Evolutionary conservation across 106 monocot species (phyloP), one percentile per base, ranked within the genome.

Genomic region (Posidonia australis): DNA sequence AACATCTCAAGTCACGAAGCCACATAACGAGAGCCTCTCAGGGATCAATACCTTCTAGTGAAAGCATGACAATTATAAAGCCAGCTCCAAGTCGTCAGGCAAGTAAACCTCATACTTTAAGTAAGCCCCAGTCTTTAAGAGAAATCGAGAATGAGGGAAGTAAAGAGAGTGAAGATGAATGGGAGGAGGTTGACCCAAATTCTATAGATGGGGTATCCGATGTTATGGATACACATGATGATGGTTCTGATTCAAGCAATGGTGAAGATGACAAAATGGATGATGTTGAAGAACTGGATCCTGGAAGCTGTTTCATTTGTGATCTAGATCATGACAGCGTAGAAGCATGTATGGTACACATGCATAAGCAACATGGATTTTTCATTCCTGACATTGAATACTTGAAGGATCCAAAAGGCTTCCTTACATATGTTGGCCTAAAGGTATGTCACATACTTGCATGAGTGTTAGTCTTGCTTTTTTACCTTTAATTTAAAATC

Each of bases 311-410:
- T 70, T 99, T 99, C 51, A 78, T 99, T 32, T 91, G 98, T 75
- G 98, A 86, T 45, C 18, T 67, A 64, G 77, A 81, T 60, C 85
- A 91, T 55, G 31, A 82, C 4, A 85, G 23, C 13, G 76, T 88
- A 49, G 98, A 88, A 68, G 81, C 62, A 17, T 99, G 98, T 63
- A 76, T 88, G 77, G 76, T 88, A 61, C 98, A 99, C 78, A 83
- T 99, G 98, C 87, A 99, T 53, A 99, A 83, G 66, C 74, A 81
- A 23, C 91, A 91, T 72, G 91, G 98, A 7, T 99, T 99, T 67
- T 99, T 85, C 63, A 99, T 91, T 42, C 91, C 91, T 42, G 98
- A 99, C 63, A 65, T 88, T 54, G 98, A 88, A 60, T 99, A 85
- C 73, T 57, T 99, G 77, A 91, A 91, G 77, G 91, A 99, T 77